A percentile compares a stretch with the other conserved stretches of the same genome.
phyloP scores from a whole-genome alignment of 495 filamentous ascomycete genomes.

The Barbatosphaeria neglecta region DNA sequence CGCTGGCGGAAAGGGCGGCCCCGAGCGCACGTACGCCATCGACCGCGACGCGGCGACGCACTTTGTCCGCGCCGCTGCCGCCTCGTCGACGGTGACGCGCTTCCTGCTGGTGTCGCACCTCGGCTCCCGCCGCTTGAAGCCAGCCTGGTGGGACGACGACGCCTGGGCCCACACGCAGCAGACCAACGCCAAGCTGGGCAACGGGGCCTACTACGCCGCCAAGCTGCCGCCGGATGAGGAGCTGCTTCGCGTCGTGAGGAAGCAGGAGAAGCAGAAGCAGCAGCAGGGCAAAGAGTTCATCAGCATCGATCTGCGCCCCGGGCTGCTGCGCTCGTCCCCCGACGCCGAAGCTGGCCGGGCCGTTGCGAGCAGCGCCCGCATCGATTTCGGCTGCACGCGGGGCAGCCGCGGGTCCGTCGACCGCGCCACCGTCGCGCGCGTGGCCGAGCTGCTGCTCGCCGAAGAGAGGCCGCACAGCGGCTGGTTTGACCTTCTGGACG shows the following conservation, averaged over 20 bases:
- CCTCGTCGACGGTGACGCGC: conserved; percentile 47
- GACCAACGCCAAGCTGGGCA: conserved; percentile 43
- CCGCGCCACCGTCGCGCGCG: conserved; percentile 58
- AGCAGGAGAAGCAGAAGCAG: conserved; percentile 15
- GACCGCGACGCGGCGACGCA: conserved; percentile 58
- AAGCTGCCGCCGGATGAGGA: conserved; percentile 68
- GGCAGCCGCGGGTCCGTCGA: conserved; percentile 41
- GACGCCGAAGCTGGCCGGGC: no score
- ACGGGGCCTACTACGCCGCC: conserved; percentile 60
- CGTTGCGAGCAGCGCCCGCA: no score
- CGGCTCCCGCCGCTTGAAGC: conserved; percentile 42
- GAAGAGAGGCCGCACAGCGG: conserved; percentile 31
- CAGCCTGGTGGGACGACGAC: conserved; percentile 57
- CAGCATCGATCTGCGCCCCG: conserved; percentile 61
- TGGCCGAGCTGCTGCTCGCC: conserved; percentile 54
- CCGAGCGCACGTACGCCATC: conserved; percentile 37
- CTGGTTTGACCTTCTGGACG: conserved; percentile 38
- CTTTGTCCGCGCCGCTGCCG: conserved; percentile 56
- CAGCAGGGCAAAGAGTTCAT: conserved; percentile 34
- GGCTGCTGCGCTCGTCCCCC: conserved; percentile 47
- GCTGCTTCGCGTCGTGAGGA: conserved; percentile 44
- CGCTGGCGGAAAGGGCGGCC: conserved; percentile 66
- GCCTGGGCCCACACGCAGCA: conserved; percentile 39
- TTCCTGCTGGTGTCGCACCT: conserved; percentile 67
- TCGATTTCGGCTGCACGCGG: conserved; percentile 52